These are phyloP conservation scores for Monosporascus ibericus DNA, from an alignment of 2,329 filamentous ascomycete genomes.

Conservation along the genomic window DNA sequence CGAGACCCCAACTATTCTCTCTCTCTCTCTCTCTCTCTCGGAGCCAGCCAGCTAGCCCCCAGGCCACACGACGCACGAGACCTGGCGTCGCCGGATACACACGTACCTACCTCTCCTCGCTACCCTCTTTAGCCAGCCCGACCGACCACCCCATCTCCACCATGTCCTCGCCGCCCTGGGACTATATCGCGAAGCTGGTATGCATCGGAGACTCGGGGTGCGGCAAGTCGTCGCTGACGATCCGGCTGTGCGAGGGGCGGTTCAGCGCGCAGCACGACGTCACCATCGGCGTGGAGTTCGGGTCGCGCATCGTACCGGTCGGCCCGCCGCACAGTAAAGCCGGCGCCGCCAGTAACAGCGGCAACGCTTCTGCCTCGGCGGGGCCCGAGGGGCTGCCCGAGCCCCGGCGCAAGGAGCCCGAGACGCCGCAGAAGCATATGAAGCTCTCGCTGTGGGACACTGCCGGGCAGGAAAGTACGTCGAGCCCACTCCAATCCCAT, in stretches of 20 bases:
- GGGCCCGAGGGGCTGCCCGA: constrained; percentile 41
- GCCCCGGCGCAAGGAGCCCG: constrained; percentile 37
- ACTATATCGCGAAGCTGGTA: constrained; percentile 98
- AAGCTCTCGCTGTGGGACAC: constrained; percentile 95
- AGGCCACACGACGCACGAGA: no score
- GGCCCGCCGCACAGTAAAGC: constrained; percentile 64
- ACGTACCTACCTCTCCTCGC: background rate
- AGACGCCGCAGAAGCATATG: constrained; percentile 64
- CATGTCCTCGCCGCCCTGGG: constrained; percentile 72
- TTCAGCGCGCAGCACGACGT: constrained; percentile 94
- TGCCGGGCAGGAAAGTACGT: constrained; percentile 78
- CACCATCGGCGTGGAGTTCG: constrained; percentile 95
- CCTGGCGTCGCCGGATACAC: no score
- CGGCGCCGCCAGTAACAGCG: constrained; percentile 27
- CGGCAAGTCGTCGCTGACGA: constrained; percentile 90
- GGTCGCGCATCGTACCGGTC: constrained; percentile 85
- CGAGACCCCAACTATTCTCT: no score
- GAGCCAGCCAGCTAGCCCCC: no score
- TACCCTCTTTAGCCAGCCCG: background rate
- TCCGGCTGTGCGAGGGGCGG: constrained; percentile 92
- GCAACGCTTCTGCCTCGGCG: constrained; percentile 14
- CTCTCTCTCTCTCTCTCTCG: no score
- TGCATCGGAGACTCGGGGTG: constrained; percentile 95
- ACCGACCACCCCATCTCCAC: constrained; percentile 7
- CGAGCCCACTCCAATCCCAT: background rate